Conservation (phyloP, 176 grass and related monocot species). For the Oryza nivara region DNA sequence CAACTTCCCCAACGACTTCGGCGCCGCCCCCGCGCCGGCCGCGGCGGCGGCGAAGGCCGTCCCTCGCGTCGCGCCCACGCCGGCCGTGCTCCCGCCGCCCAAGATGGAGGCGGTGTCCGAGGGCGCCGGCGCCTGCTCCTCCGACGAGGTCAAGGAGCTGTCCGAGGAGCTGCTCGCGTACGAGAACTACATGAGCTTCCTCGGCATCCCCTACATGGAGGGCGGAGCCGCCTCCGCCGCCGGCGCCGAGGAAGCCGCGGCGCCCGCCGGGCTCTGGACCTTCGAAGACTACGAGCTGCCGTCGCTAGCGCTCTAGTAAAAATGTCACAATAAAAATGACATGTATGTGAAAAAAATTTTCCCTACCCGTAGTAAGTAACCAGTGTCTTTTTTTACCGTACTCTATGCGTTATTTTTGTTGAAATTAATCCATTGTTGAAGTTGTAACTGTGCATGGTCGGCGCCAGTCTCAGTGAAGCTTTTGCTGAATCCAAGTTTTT, state of each 20-base stretch:
- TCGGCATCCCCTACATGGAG: conserved; percentile 89
- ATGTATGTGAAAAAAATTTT: neutral
- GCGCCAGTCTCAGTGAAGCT: neutral
- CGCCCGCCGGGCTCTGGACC: conserved; percentile 56
- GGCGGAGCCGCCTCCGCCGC: conserved; percentile 23
- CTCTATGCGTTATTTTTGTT: neutral
- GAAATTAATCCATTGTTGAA: neutral
- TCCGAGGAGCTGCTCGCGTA: conserved; percentile 85
- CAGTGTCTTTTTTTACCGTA: neutral
- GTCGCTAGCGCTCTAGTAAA: conserved; percentile 35
- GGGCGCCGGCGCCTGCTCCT: neutral
- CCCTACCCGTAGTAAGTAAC: neutral
- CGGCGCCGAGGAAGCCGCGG: conserved; percentile 8
- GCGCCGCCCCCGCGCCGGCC: neutral
- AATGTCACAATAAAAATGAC: neutral
- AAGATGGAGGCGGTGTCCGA: conserved; percentile 30
- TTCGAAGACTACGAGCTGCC: conserved; percentile 57
- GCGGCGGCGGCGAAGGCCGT: neutral
- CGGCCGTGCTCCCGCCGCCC: conserved; percentile 5
- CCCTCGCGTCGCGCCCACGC: neutral
- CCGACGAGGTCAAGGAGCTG: conserved; percentile 71
- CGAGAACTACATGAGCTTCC: conserved; percentile 90
- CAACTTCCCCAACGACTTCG: conserved; percentile 79
- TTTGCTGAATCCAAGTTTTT: neutral
- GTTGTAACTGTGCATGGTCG: neutral